Conservation (phyloP, 2,329 filamentous ascomycete species). For the Aspergillus tamarii region DNA sequence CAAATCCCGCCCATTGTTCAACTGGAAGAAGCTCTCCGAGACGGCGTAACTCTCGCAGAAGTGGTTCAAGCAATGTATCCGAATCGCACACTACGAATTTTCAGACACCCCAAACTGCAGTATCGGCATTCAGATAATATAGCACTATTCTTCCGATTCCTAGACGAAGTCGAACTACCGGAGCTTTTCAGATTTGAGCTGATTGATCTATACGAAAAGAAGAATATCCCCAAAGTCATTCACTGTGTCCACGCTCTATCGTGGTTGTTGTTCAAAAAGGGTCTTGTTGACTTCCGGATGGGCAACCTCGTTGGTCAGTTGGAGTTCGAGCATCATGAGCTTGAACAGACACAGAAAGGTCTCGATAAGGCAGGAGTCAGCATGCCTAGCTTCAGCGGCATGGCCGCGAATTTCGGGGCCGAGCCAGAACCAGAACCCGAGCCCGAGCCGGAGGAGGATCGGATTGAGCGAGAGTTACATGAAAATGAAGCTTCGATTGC, state of each 20-base stretch:
- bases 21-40: conserved; percentile 85
- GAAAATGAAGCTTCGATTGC: conserved; percentile 73
- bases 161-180: conserved; percentile 87
- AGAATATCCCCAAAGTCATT: conserved; percentile 98
- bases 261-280: conserved; percentile 95
- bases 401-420: conserved; percentile 92
- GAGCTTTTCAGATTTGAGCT: conserved; percentile 97
- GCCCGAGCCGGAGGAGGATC: conserved; percentile 78
- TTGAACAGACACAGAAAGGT: conserved; percentile 95
- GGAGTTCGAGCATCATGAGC: conserved; percentile 95
- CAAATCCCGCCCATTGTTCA: conserved; percentile 90
- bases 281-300: conserved; percentile 92
- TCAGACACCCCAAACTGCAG: conserved; percentile 81
- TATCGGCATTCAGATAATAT: conserved; percentile 98
- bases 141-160: conserved; percentile 89
- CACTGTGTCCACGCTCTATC: conserved; percentile 97
- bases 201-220: conserved; percentile 98
- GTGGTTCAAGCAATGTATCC: conserved; percentile 88
- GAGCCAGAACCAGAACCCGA: conserved; percentile 78
- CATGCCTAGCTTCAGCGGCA: conserved; percentile 97
- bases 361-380: conserved; percentile 91
- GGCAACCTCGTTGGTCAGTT: conserved; percentile 95
- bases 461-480: conserved; percentile 76
- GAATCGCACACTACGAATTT: conserved; percentile 76
- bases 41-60: conserved; percentile 93